Evolutionary conservation across 495 filamentous ascomycete species (phyloP).

Genomic region (Penicillium roqueforti): DNA sequence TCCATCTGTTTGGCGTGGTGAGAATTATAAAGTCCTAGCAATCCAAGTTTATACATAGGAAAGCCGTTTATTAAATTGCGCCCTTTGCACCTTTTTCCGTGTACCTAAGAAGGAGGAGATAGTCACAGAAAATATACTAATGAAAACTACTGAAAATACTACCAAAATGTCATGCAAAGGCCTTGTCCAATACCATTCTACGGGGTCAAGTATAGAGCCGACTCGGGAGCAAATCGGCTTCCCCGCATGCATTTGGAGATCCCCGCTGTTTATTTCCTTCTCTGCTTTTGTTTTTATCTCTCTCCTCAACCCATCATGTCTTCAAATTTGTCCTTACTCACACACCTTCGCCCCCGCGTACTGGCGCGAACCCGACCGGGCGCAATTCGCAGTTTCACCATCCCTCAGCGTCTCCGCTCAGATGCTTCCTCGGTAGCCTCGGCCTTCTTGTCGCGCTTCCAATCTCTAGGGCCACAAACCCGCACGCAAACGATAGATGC

Average conservation of each 20-base stretch:
- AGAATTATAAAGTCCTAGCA: too few relatives aligned
- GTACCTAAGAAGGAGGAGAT: too few relatives aligned
- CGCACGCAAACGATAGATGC: constrained; percentile 50
- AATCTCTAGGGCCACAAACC: constrained; percentile 39
- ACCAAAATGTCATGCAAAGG: too few relatives aligned
- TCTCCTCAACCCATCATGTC: background rate
- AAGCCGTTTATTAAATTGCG: too few relatives aligned
- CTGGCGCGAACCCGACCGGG: background rate
- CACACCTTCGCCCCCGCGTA: background rate
- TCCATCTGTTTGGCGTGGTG: too few relatives aligned
- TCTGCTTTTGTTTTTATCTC: background rate
- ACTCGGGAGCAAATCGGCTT: constrained; percentile 10
- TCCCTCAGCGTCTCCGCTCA: constrained; percentile 2
- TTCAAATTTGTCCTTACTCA: background rate
- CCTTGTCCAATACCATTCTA: background rate
- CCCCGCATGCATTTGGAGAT: constrained; percentile 12
- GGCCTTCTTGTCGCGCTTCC: constrained; percentile 41
- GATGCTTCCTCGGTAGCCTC: constrained; percentile 34
- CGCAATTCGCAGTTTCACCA: constrained; percentile 3
- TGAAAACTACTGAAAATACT: too few relatives aligned
- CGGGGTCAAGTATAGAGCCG: constrained; percentile 5
- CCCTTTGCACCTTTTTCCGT: too few relatives aligned
- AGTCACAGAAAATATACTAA: too few relatives aligned
- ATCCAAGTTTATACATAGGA: too few relatives aligned
- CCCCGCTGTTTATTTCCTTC: background rate